A percentile compares a stretch with the other conserved stretches of the same genome.
These are phyloP conservation scores for Sporothrix euskadiensis DNA, from an alignment of 2,329 filamentous ascomycete species.

Conservation along the genomic window DNA sequence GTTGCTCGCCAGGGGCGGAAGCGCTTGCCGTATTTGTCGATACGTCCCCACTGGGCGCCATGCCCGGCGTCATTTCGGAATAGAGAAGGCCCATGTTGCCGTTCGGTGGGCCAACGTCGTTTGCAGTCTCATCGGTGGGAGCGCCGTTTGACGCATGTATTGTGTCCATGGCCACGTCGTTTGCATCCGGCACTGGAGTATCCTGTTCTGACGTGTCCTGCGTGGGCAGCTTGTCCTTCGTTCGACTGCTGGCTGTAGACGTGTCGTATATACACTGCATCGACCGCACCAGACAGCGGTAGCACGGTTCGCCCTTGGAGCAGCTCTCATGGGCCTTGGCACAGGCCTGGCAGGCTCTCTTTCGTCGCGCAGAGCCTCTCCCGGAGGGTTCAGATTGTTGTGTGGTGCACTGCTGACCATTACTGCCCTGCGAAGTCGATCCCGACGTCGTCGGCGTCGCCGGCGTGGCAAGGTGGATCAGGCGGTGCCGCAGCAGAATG, in stretches of 20 bases:
- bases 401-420: not conserved
- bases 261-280: not conserved
- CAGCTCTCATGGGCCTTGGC: constrained; percentile 13
- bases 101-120: not conserved
- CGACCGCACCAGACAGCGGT: not conserved
- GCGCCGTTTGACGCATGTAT: too few relatives aligned
- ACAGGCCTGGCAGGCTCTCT: constrained; percentile 3
- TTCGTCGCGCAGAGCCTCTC: not conserved
- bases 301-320: constrained; percentile 4
- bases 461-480: not conserved
- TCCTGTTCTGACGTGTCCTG: not conserved
- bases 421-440: not conserved
- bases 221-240: not conserved
- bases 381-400: not conserved
- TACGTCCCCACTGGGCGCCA: too few relatives aligned
- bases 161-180: too few relatives aligned
- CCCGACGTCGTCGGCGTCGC: too few relatives aligned
- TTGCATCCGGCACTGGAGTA: not conserved
- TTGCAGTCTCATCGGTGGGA: not conserved
- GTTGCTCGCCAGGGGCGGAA: not conserved
- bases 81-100: not conserved
- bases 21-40: not conserved
- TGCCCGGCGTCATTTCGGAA: not conserved
- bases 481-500: not conserved
- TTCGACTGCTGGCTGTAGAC: not conserved